A percentile compares a stretch with the other conserved stretches of the same genome.
Conservation (phyloP, 768 basidiomycete species). For the Trametes punicea region DNA sequence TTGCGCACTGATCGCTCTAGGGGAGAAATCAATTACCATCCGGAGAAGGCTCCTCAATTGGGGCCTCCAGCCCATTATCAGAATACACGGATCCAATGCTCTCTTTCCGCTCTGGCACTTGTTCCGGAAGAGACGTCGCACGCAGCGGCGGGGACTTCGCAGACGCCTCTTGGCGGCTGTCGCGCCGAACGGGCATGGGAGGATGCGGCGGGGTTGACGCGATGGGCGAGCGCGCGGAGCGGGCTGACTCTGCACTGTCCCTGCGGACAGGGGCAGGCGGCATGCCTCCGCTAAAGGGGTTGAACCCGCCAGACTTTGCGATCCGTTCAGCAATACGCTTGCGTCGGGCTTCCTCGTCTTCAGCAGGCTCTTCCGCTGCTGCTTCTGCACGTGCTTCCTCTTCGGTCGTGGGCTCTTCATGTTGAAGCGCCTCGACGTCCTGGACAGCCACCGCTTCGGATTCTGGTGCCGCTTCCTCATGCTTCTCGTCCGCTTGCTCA, state of each 20-base stretch:
- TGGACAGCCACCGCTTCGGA: not conserved
- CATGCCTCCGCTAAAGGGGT: constrained; percentile 44
- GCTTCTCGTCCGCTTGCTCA: not conserved
- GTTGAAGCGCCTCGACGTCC: not conserved
- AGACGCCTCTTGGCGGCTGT: not conserved
- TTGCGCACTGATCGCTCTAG: constrained; percentile 1
- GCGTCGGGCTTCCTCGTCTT: constrained; percentile 50
- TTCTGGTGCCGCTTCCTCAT: not conserved
- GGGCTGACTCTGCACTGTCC: constrained; percentile 24
- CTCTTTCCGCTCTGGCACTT: constrained; percentile 21
- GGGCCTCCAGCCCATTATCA: constrained; percentile 1
- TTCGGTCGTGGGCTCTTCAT: not conserved
- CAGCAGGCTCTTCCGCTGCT: constrained; percentile 8
- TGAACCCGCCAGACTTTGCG: constrained; percentile 60
- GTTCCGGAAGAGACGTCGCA: constrained; percentile 10
- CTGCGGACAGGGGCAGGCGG: constrained; percentile 18
- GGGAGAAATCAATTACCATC: constrained; percentile 37
- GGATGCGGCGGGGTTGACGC: constrained; percentile 5
- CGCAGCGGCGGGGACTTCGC: not conserved
- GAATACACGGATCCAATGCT: constrained; percentile 21
- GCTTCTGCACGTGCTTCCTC: not conserved
- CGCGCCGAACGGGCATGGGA: constrained; percentile 18
- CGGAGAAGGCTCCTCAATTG: constrained; percentile 18
- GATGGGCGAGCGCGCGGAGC: constrained; percentile 18
- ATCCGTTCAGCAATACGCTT: constrained; percentile 57